Percentiles rank a stretch among this genome's conserved stretches.
Conservation (phyloP, 169 alveolate species). For the Plasmodium relictum region DNA sequence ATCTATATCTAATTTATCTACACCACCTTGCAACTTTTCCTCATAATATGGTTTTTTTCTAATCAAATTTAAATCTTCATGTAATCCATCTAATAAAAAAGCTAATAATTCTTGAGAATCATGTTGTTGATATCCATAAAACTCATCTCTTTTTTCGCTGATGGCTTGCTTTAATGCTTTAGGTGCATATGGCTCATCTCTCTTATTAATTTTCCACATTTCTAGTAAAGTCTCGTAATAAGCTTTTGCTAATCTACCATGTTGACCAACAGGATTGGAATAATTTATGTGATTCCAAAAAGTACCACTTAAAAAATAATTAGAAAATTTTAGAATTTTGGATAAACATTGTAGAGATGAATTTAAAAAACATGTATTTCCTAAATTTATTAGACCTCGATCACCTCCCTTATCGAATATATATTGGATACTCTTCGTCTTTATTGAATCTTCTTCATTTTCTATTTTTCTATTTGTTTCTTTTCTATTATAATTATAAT, state of each 20-base stretch:
- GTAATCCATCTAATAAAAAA: constrained; percentile 92
- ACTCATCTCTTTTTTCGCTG: constrained; percentile 88
- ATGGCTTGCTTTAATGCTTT: constrained; percentile 90
- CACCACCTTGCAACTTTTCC: constrained; percentile 78
- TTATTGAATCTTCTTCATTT: not conserved
- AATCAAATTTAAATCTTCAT: constrained; percentile 94
- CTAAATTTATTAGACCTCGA: constrained; percentile 78
- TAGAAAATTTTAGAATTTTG: constrained; percentile 79
- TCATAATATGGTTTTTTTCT: constrained; percentile 90
- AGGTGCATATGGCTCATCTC: constrained; percentile 88
- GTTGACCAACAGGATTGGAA: constrained; percentile 67
- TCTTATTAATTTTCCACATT: constrained; percentile 85
- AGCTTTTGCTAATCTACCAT: constrained; percentile 83
- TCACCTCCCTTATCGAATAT: constrained; percentile 74
- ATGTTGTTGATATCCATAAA: constrained; percentile 92
- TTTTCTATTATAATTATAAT: not conserved
- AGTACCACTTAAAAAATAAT: constrained; percentile 51
- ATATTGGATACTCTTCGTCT: constrained; percentile 19
- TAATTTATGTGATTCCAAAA: constrained; percentile 67
- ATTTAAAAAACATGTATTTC: constrained; percentile 88
- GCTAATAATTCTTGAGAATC: constrained; percentile 94
- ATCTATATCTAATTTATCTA: constrained; percentile 42
- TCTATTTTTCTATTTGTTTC: constrained; percentile 6
- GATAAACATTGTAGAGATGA: constrained; percentile 89
- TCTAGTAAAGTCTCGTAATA: constrained; percentile 84